Evolutionary conservation across 2,329 filamentous ascomycete species (phyloP), one percentile per base, ranked within the genome.

Genomic region (Microdochium paspali): DNA sequence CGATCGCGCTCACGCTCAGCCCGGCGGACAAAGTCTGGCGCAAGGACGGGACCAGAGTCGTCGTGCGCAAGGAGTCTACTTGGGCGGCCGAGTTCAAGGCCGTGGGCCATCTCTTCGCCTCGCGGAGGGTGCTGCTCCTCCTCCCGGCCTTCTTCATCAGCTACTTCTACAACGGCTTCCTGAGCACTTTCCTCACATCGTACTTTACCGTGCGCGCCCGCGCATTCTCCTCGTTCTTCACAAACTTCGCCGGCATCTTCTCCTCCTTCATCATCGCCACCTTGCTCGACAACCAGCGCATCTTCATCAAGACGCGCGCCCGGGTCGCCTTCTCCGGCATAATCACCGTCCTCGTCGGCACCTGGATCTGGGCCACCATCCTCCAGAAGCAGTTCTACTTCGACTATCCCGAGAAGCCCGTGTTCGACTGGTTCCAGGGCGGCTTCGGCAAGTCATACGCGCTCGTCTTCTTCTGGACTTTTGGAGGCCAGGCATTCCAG

Each of bases 71-170:
- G 46, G 51, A 54, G 48, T 24, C 55, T 18, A 61, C 55, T 12
- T 59, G 58, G 54, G 24, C 20, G 1, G 57, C 53, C 24, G 60
- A 63, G 51, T 62, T 62, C 54, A 53, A 50, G n/a, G 58, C 58
- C 18, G 58, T 62, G 1, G 56, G 53, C 32, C 23, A 30, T 10
- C 51, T 62, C 21, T 31, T 61, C 10, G 47, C 13, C 2, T 58
- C 58, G 24, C 56, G 56, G 1, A 54, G 60, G n/a, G 58, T 62
- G 35, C 49, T 62, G 18, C 53, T 62, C 1, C 54, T 63, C 9
- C 55, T 63, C 4, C 61, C 61, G 2, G 58, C 60, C 46, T 63
- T 63, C 52, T 63, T 61, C 54, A 61, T 62, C 51, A 60, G 56
- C 51, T 63, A 62, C 50, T 63, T 63, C 51, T 63, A 61, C 52